Percentiles rank a stretch among this genome's conserved stretches.
Evolutionary conservation across 2,329 filamentous ascomycete genomes (phyloP).

Genomic region (Sclerotinia subarctica): DNA sequence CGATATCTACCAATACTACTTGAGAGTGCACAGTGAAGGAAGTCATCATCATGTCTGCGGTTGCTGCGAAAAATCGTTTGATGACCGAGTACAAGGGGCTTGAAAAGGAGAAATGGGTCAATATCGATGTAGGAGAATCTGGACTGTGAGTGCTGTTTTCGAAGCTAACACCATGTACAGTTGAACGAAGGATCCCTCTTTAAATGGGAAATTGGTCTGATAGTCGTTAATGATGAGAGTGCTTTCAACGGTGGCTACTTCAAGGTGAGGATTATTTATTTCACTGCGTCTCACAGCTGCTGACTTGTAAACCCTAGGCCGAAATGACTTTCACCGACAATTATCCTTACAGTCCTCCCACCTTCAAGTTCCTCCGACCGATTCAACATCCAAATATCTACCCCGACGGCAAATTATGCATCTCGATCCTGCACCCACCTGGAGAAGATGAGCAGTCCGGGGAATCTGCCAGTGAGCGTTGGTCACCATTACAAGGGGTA

Average conservation of each 20-base stretch:
- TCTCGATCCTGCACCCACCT: constrained; percentile 90
- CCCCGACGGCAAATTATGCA: constrained; percentile 84
- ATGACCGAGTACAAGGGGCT: constrained; percentile 85
- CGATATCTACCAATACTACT: not conserved
- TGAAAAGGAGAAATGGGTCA: constrained; percentile 87
- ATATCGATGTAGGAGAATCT: constrained; percentile 67
- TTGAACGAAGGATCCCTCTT: constrained; percentile 78
- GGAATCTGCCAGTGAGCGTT: constrained; percentile 84
- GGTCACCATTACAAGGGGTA: constrained; percentile 90
- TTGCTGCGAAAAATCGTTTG: constrained; percentile 71
- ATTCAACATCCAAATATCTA: constrained; percentile 96
- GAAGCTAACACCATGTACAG: constrained; percentile 26
- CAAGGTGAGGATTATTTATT: constrained; percentile 47
- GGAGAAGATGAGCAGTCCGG: constrained; percentile 93
- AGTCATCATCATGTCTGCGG: constrained; percentile 27
- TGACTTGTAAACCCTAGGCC: constrained; percentile 48
- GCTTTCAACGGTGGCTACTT: constrained; percentile 92
- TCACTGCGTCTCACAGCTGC: not conserved
- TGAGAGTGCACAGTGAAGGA: not conserved
- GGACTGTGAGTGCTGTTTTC: not conserved
- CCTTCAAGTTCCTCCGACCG: constrained; percentile 77
- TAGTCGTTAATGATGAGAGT: constrained; percentile 90
- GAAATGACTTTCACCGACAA: constrained; percentile 84
- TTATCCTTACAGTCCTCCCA: constrained; percentile 86
- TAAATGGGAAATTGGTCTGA: constrained; percentile 81